Base-by-base conservation (phyloP, 805 yeast species). In the Naumovozyma dairenensis region DNA sequence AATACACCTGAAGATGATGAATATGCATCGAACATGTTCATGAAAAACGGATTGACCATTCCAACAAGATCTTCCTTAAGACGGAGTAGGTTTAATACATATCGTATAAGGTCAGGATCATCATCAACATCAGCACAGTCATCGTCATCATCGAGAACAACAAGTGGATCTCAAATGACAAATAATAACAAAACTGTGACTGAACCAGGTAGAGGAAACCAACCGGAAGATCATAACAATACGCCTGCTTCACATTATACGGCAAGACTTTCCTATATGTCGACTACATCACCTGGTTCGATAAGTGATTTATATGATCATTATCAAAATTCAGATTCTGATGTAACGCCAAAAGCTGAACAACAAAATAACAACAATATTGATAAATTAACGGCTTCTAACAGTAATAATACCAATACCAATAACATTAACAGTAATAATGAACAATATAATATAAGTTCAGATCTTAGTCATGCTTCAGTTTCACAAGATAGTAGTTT, bases 51-150 rank as follows among this genome's bases (percentile, higher is more conserved):
- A 0, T 29, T 52, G 4, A 38, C 47, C 12, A 47, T 52, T 14
- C 57, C 57, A 20, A 51, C 43, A 31, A 59, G 60, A 37, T 62
- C 58, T 5, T 51, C 63, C 0, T 41, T 61, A 28, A 67, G 60
- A 44, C 63, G 76, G 49, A 62, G 70, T 38, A 60, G 67, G 44
- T 69, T 74, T 65, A 63, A 71, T 20, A 67, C 74, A 1, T 70
- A 71, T 45, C 60, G 71, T 40, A 58, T 64, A 51, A 65, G 63
- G 39, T 46, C 56, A 8, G 13, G 34, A 2, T 18, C 40, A 6
- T n/a, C 35, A 1, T n/a, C 35, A 6, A 4, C 34, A 17, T 5
- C 25, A n/a, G 12, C 25, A 25, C 12, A 32, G 1, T n/a, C 35
- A 12, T 9, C 34, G 14, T 5, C 25, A 10, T 8, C 20, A 20